phyloP scores from a whole-genome alignment of 768 basidiomycete genomes.

The Lanmaoa rubissima region DNA sequence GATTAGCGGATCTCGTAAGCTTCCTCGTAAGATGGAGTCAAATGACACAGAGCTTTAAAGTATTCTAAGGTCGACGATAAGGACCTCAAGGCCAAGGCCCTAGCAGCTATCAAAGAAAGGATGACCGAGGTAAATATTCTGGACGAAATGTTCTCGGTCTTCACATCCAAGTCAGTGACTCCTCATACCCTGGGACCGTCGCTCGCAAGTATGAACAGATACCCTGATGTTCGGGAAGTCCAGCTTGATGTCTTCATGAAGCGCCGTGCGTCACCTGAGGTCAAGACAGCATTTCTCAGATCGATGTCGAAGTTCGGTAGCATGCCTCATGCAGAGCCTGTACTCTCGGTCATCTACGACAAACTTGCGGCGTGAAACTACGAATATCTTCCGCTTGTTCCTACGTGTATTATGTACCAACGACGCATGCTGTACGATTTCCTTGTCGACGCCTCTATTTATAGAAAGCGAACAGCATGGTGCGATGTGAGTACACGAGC shows the following conservation, averaged over 20 bases:
- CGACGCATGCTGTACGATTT: background rate
- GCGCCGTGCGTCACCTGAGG: constrained; percentile 2
- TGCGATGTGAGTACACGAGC: background rate
- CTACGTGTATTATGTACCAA: background rate
- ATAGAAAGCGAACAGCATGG: no score
- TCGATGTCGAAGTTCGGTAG: background rate
- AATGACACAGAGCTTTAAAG: background rate
- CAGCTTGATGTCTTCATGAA: constrained; percentile 17
- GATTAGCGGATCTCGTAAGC: constrained; percentile 31
- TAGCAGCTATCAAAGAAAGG: constrained; percentile 17
- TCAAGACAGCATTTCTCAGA: constrained; percentile 17
- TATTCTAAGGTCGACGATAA: constrained; percentile 13
- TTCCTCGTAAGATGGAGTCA: background rate
- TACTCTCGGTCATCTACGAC: constrained; percentile 19
- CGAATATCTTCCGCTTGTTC: background rate
- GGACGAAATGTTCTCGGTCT: constrained; percentile 27
- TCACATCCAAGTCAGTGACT: constrained; percentile 22
- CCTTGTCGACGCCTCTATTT: background rate
- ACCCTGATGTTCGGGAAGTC: constrained; percentile 14
- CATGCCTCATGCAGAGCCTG: constrained; percentile 11
- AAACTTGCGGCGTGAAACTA: background rate
- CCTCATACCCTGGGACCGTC: background rate
- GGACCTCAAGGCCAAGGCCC: constrained; percentile 15
- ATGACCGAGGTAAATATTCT: constrained; percentile 21
- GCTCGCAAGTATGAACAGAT: constrained; percentile 9